These are phyloP conservation scores for Aspergillus carbonarius DNA, from an alignment of 2,329 filamentous ascomycete genomes.

Conservation along the genomic window DNA sequence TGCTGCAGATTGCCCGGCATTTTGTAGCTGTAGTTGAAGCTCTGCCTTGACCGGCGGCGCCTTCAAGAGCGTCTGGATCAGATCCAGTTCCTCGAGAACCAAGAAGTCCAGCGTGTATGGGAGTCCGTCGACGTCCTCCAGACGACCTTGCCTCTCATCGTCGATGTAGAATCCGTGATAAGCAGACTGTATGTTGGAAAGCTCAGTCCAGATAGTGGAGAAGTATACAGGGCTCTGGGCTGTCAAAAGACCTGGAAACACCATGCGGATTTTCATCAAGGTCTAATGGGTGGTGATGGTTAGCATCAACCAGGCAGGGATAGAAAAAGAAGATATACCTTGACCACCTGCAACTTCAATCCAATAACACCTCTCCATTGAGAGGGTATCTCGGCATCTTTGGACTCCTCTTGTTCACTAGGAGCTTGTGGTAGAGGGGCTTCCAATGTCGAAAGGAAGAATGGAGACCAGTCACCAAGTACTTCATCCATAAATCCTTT, in stretches of 20 bases:
- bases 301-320: constrained; percentile 7
- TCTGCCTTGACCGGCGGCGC: constrained; percentile 86
- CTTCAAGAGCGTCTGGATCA: constrained; percentile 85
- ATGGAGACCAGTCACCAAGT: constrained; percentile 80
- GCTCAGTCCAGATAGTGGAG: constrained; percentile 83
- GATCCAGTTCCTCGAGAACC: constrained; percentile 89
- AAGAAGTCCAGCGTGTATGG: constrained; percentile 94
- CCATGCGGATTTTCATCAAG: constrained; percentile 79
- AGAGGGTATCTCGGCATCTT: constrained; percentile 57
- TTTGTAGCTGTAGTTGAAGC: constrained; percentile 73
- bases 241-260: constrained; percentile 79
- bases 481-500: constrained; percentile 87
- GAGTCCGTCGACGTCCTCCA: constrained; percentile 88
- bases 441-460: constrained; percentile 79
- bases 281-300: constrained; percentile 53
- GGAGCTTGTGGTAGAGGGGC: constrained; percentile 65
- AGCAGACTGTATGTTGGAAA: constrained; percentile 67
- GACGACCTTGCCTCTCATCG: constrained; percentile 77
- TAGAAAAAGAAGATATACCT: constrained; percentile 46
- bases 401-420: constrained; percentile 57
- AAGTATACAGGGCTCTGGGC: constrained; percentile 83
- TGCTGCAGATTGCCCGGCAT: constrained; percentile 58
- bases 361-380: constrained; percentile 79
- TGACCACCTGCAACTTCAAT: constrained; percentile 90
- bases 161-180: constrained; percentile 85